Conservation (phyloP, 1,284 basidiomycete genomes). For the Schizopora paradoxa region DNA sequence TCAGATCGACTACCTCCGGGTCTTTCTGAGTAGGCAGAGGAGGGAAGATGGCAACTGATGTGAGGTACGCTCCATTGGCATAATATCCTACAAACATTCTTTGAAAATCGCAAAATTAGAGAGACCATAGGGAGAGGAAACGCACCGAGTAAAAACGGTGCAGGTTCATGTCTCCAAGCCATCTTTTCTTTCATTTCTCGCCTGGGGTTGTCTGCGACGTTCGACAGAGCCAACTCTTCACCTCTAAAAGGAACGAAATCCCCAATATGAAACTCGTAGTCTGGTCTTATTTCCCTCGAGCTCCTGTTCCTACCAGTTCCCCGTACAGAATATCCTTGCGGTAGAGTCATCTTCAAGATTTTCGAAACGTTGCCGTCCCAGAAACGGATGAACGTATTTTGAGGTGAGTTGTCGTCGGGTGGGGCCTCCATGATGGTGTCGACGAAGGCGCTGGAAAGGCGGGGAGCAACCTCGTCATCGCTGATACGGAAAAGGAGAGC, state of each 20-base stretch:
- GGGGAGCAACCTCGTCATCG: too few relatives aligned
- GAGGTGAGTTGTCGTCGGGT: constrained; percentile 7
- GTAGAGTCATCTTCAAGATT: constrained; percentile 17
- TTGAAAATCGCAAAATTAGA: constrained; percentile 2
- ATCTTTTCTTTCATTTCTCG: constrained; percentile 18
- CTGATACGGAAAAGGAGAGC: too few relatives aligned
- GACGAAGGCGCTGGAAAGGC: too few relatives aligned
- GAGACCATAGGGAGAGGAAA: too few relatives aligned
- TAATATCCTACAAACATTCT: constrained; percentile 16
- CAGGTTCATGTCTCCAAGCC: constrained; percentile 20
- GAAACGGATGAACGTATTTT: constrained; percentile 14
- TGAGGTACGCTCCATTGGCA: constrained; percentile 18
- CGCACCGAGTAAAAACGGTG: constrained; percentile 21
- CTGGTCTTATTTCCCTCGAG: constrained; percentile 18
- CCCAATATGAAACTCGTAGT: constrained; percentile 19
- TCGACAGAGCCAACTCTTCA: constrained; percentile 19
- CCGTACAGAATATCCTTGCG: constrained; percentile 17
- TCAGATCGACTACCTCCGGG: constrained; percentile 13
- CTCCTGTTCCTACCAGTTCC: constrained; percentile 17
- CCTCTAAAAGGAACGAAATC: constrained; percentile 21
- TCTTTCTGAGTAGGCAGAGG: not conserved
- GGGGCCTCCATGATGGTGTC: not conserved
- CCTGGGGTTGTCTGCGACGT: constrained; percentile 6
- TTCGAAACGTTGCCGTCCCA: constrained; percentile 21
- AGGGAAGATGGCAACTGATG: constrained; percentile 4